Conservation (phyloP, 2,329 filamentous ascomycete genomes). For the Pseudogymnoascus sp. region DNA sequence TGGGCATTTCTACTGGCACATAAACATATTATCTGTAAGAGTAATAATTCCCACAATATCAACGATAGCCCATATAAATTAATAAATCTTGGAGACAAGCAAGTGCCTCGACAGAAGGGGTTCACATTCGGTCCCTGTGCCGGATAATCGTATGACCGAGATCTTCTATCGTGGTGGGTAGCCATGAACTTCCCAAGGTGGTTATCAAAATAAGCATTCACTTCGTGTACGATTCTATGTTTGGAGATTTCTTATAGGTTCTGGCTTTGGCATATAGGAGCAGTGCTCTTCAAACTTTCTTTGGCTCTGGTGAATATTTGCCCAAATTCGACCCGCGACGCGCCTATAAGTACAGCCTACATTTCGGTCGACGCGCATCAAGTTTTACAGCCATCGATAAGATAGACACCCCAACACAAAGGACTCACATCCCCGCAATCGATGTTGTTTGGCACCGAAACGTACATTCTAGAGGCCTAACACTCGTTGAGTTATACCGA, state of each 20-base stretch:
- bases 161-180: constrained; percentile 8
- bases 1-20: not conserved
- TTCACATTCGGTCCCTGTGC: not conserved
- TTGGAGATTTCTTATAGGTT: not conserved
- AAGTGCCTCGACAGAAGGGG: not conserved
- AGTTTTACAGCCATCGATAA: constrained; percentile 1
- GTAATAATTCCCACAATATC: not conserved
- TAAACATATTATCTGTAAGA: not conserved
- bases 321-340: not conserved
- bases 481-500: not conserved
- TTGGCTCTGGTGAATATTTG: not conserved
- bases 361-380: not conserved
- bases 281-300: constrained; percentile 5
- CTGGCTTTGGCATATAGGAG: not conserved
- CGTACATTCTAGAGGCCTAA: constrained; percentile 1
- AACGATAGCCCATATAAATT: not conserved
- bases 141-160: constrained; percentile 9
- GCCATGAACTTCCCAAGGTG: not conserved
- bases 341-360: not conserved
- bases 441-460: constrained; percentile 2
- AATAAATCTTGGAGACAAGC: not conserved
- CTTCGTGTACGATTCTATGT: constrained; percentile 5
- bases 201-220: constrained; percentile 7
- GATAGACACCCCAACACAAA: constrained; percentile 9
- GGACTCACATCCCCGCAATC: constrained; percentile 7